phyloP scores from a whole-genome alignment of 2,329 filamentous ascomycete genomes.

The Incumbomyces delicatus region DNA sequence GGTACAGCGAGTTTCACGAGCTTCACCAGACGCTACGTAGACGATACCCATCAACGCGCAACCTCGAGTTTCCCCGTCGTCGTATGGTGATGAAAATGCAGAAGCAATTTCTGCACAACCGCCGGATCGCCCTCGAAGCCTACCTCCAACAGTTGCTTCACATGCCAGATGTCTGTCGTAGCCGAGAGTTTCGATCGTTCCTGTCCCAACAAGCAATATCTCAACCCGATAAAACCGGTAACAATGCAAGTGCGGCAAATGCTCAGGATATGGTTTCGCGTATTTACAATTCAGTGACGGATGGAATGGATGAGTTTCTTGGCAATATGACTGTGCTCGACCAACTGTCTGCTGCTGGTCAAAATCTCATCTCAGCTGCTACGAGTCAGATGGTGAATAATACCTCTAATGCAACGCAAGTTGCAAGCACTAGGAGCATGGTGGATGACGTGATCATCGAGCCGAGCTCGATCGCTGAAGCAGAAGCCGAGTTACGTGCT shows the following conservation, averaged over 20 bases:
- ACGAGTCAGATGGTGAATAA: slow-evolving; percentile 39
- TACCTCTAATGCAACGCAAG: slow-evolving; percentile 13
- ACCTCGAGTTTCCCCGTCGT: slow-evolving; percentile 82
- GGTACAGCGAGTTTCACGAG: slow-evolving; percentile 95
- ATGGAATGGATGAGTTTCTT: slow-evolving; percentile 95
- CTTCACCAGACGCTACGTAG: slow-evolving; percentile 80
- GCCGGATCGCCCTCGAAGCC: slow-evolving; percentile 69
- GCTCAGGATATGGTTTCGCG: slow-evolving; percentile 77
- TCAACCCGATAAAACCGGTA: slow-evolving; percentile 46
- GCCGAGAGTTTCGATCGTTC: slow-evolving; percentile 82
- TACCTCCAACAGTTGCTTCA: slow-evolving; percentile 75
- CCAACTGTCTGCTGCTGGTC: slow-evolving; percentile 82
- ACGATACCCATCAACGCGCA: slow-evolving; percentile 76
- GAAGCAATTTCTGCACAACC: slow-evolving; percentile 87
- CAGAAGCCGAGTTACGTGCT: slow-evolving; percentile 84
- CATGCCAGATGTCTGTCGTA: slow-evolving; percentile 87
- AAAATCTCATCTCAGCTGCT: slow-evolving; percentile 58
- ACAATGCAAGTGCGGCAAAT: slow-evolving; percentile 53
- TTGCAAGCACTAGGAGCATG: neutral
- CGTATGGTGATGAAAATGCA: slow-evolving; percentile 95
- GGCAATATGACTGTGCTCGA: slow-evolving; percentile 94
- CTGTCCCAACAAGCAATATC: slow-evolving; percentile 78
- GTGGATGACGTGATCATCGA: slow-evolving; percentile 20
- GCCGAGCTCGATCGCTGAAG: slow-evolving; percentile 58
- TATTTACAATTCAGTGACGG: slow-evolving; percentile 91